phyloP scores from a whole-genome alignment of 148 eudicot species.

The Camellia lanceoleosa region DNA sequence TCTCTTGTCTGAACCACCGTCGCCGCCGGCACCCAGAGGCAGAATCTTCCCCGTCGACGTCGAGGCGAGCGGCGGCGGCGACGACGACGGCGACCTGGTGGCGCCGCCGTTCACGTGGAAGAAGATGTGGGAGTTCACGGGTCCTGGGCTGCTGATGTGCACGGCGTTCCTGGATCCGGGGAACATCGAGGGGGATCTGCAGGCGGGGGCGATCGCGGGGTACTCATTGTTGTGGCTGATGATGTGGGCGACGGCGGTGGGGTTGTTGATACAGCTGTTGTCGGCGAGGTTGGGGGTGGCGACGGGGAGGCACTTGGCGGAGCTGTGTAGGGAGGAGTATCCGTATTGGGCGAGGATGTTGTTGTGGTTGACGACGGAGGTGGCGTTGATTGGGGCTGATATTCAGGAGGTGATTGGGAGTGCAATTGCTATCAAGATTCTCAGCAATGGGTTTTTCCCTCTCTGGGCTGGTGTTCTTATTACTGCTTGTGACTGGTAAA shows the following conservation, averaged over 20 bases:
- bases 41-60: conserved; percentile 8
- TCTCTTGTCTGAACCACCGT: conserved; percentile 1
- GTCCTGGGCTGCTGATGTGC: conserved; percentile 56
- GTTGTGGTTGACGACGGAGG: conserved; percentile 53
- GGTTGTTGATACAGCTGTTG: conserved; percentile 44
- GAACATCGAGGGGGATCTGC: conserved; percentile 48
- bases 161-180: conserved; percentile 55
- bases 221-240: conserved; percentile 48
- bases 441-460: conserved; percentile 41
- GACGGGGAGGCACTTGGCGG: conserved; percentile 50
- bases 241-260: conserved; percentile 55
- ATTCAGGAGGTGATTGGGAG: conserved; percentile 60
- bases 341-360: conserved; percentile 48
- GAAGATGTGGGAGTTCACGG: conserved; percentile 49
- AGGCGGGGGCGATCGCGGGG: conserved; percentile 52
- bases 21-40: neutral
- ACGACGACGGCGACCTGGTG: neutral
- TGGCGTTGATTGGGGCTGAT: conserved; percentile 53
- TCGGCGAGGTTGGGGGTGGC: conserved; percentile 53
- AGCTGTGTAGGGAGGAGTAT: conserved; percentile 51
- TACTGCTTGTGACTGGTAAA: conserved; percentile 54
- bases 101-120: conserved; percentile 42
- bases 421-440: conserved; percentile 49
- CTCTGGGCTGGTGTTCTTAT: conserved; percentile 57
- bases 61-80: neutral